phyloP scores from a whole-genome alignment of 106 monocot species.

The Dioscorea alata region DNA sequence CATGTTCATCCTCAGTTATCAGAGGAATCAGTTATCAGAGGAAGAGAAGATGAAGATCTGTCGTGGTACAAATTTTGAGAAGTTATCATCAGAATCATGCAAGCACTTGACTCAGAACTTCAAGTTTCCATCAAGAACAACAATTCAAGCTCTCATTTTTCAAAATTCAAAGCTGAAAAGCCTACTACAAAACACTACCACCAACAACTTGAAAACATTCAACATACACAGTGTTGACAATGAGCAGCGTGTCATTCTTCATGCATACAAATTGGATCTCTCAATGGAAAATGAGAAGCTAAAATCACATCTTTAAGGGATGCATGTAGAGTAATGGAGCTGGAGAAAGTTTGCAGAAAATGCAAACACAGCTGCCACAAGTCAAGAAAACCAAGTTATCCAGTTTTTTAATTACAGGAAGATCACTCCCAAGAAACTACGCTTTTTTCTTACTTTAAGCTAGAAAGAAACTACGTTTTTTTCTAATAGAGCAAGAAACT shows the following conservation, averaged over 20 bases:
- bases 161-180: constrained; percentile 74
- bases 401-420: constrained; percentile 11
- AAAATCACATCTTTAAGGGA: constrained; percentile 48
- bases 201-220: constrained; percentile 5
- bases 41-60: constrained; percentile 94
- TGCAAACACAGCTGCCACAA: constrained; percentile 75
- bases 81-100: constrained; percentile 76
- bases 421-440: constrained; percentile 76
- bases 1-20: constrained; percentile 60
- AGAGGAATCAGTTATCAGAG: too few species aligned
- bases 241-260: constrained; percentile 52
- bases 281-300: constrained; percentile 71
- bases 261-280: constrained; percentile 52
- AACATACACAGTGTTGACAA: constrained; percentile 11
- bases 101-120: constrained; percentile 66
- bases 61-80: constrained; percentile 51
- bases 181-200: constrained; percentile 36
- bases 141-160: constrained; percentile 60
- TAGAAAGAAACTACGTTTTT: too few species aligned
- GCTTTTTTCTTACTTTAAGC: too few species aligned
- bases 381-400: constrained; percentile 30
- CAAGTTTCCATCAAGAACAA: constrained; percentile 69
- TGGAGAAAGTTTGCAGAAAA: constrained; percentile 85
- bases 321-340: constrained; percentile 82
- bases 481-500: too few species aligned